These are phyloP conservation scores for Dactylonectria estremocensis DNA, from an alignment of 2,329 filamentous ascomycete species.

Conservation along the genomic window DNA sequence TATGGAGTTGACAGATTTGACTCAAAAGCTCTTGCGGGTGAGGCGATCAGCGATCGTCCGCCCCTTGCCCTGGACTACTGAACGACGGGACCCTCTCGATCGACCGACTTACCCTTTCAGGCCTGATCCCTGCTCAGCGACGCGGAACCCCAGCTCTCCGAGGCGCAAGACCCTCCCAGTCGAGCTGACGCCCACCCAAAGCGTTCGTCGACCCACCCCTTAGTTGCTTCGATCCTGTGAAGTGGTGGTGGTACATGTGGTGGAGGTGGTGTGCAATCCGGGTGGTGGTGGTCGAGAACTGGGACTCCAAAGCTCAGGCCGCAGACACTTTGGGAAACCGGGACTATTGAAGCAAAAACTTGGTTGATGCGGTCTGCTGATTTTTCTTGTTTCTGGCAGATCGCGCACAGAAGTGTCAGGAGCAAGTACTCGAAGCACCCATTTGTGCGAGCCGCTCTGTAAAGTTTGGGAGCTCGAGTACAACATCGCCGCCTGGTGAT, in stretches of 20 bases:
- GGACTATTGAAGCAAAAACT: conserved; percentile 12
- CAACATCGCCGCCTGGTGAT: conserved; percentile 41
- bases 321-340: conserved; percentile 22
- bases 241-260: neutral
- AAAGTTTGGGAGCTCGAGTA: conserved; percentile 37
- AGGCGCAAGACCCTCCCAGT: conserved; percentile 34
- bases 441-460: conserved; percentile 15
- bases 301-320: conserved; percentile 37
- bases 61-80: conserved; percentile 26
- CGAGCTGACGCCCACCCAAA: conserved; percentile 37
- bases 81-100: conserved; percentile 19
- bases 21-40: conserved; percentile 41
- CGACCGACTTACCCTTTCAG: conserved; percentile 35
- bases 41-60: conserved; percentile 45
- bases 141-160: conserved; percentile 38
- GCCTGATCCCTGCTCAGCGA: conserved; percentile 41
- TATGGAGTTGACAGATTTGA: conserved; percentile 50
- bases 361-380: conserved; percentile 30
- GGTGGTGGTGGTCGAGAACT: conserved; percentile 43
- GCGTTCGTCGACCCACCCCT: conserved; percentile 18
- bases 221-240: conserved; percentile 10
- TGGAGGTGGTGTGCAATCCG: conserved; percentile 22
- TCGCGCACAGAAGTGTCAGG: conserved; percentile 31
- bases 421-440: conserved; percentile 18
- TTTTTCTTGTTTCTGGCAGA: conserved; percentile 18